A percentile compares a stretch with the other conserved stretches of the same genome.
These are phyloP conservation scores for Pinus tabuliformis DNA, from an alignment of 75 land plant species.

Conservation along the genomic window DNA sequence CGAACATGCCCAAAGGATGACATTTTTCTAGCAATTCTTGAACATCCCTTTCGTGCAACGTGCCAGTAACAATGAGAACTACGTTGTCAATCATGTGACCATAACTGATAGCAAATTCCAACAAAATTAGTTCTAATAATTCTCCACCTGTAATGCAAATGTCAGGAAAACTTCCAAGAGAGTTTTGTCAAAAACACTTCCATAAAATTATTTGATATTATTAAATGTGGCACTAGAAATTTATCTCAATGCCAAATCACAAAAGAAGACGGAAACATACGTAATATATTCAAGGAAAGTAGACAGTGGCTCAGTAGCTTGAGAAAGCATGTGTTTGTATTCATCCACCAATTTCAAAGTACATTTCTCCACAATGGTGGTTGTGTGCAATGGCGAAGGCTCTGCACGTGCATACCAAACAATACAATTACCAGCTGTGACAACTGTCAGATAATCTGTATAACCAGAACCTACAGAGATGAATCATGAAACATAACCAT, in stretches of 20 bases:
- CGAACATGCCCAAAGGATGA: conserved; percentile 99
- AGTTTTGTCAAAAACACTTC: background rate
- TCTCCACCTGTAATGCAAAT: background rate
- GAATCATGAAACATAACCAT: too few species aligned
- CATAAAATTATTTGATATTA: background rate
- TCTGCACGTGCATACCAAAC: conserved; percentile 47
- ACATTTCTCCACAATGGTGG: conserved; percentile 95
- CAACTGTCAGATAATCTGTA: too few species aligned
- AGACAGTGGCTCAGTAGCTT: conserved; percentile 95
- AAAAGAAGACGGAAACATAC: conserved; percentile 35
- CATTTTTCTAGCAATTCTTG: conserved; percentile 95
- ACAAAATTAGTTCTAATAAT: conserved; percentile 2
- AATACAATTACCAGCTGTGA: background rate
- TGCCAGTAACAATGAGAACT: conserved; percentile 97
- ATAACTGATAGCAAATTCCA: conserved; percentile 53
- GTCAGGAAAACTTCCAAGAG: background rate
- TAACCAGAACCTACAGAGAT: too few species aligned
- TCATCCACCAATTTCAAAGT: conserved; percentile 97
- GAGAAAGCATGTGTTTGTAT: conserved; percentile 84
- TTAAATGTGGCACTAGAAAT: background rate
- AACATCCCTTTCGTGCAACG: conserved; percentile 98
- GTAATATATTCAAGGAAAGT: conserved; percentile 94
- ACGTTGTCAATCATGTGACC: conserved; percentile 99
- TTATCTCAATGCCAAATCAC: background rate
- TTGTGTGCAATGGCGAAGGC: conserved; percentile 95